These are phyloP conservation scores for Phytophthora vignae DNA, from an alignment of 352 stramenopile genomes.

Conservation along the genomic window DNA sequence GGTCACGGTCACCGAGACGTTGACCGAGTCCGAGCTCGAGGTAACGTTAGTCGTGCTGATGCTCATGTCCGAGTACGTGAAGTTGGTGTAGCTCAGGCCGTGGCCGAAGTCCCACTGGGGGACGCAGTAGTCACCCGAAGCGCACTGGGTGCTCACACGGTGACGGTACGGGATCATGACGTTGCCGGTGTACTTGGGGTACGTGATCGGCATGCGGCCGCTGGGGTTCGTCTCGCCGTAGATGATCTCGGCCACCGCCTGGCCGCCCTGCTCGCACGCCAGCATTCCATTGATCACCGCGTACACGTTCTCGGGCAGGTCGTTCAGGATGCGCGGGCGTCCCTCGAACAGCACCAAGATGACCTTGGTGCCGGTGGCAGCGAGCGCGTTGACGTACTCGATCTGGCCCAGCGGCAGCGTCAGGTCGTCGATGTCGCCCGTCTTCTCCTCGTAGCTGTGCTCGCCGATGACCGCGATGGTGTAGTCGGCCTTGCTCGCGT, in stretches of 20 bases:
- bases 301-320: background rate
- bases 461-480: background rate
- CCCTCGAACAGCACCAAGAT: conserved; percentile 1
- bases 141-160: background rate
- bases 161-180: background rate
- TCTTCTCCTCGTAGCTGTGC: background rate
- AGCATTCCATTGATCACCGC: background rate
- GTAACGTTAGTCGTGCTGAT: background rate
- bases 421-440: background rate
- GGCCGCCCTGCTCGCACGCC: background rate
- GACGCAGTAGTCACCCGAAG: background rate
- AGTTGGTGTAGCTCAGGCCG: background rate
- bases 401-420: background rate
- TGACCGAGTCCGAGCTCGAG: background rate
- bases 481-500: background rate
- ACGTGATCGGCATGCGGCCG: background rate
- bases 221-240: background rate
- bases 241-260: background rate
- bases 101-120: background rate
- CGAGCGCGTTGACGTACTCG: background rate
- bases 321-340: background rate
- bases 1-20: background rate
- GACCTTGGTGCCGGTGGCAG: background rate
- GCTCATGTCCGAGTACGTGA: background rate
- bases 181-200: background rate